A percentile compares a stretch with the other conserved stretches of the same genome.
These are phyloP conservation scores for Citrus glauca DNA, from an alignment of 345 rosid species.

Conservation along the genomic window DNA sequence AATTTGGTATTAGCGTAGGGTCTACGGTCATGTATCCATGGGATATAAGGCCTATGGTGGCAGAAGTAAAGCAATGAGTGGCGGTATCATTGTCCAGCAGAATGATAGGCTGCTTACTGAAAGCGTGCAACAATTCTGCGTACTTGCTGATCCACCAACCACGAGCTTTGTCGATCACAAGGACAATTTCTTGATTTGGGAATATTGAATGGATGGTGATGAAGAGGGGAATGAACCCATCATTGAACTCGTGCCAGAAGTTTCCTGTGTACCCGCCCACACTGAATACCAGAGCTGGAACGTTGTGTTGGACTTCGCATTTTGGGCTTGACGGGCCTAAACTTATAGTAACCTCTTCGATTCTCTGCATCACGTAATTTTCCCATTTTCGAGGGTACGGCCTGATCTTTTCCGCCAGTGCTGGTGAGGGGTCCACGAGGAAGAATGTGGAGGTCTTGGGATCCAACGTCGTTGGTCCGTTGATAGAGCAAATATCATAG, in stretches of 20 bases:
- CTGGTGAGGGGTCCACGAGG: slow-evolving; percentile 13
- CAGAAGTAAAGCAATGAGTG: slow-evolving; percentile 49
- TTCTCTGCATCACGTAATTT: slow-evolving; percentile 18
- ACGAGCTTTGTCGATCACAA: slow-evolving; percentile 36
- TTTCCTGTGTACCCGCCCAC: slow-evolving; percentile 69
- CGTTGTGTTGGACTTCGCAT: slow-evolving; percentile 32
- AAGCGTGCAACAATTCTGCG: slow-evolving; percentile 29
- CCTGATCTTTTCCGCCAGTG: slow-evolving; percentile 27
- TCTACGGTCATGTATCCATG: slow-evolving; percentile 46
- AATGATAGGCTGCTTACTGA: slow-evolving; percentile 46
- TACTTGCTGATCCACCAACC: slow-evolving; percentile 65
- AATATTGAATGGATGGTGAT: slow-evolving; percentile 42
- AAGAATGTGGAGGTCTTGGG: slow-evolving; percentile 33
- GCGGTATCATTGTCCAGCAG: slow-evolving; percentile 34
- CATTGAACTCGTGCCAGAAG: slow-evolving; percentile 62
- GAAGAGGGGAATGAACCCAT: slow-evolving; percentile 61
- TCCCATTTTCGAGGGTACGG: slow-evolving; percentile 65
- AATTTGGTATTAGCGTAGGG: slow-evolving; percentile 30
- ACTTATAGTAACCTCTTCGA: slow-evolving; percentile 40
- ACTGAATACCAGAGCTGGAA: slow-evolving; percentile 53
- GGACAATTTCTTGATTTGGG: slow-evolving; percentile 37
- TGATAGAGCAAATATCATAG: slow-evolving; percentile 49
- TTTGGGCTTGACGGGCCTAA: slow-evolving; percentile 21
- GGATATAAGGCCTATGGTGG: slow-evolving; percentile 43
- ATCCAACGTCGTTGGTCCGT: slow-evolving; percentile 41